These are phyloP conservation scores for Ophiostoma piceae DNA, from an alignment of 2,329 filamentous ascomycete species.

Conservation along the genomic window DNA sequence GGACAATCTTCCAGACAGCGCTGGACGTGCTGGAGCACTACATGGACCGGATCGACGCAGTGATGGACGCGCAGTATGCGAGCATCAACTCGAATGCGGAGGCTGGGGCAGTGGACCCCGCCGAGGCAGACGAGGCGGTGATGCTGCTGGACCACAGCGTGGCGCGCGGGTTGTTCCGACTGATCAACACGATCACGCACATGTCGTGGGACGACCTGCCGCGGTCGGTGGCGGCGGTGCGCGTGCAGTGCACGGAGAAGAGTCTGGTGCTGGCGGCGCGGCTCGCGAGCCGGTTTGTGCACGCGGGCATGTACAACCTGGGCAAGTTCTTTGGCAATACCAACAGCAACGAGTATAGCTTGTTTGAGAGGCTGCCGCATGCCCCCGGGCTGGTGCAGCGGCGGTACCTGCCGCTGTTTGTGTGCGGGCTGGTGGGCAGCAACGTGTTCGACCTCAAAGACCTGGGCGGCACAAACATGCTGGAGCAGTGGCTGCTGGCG, in stretches of 20 bases:
- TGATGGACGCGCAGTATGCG: slow-evolving; percentile 38
- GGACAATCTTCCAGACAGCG: slow-evolving; percentile 42
- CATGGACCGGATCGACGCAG: slow-evolving; percentile 41
- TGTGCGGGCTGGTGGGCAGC: slow-evolving; percentile 46
- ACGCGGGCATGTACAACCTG: slow-evolving; percentile 42
- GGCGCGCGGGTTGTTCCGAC: slow-evolving; percentile 43
- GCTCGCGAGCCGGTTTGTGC: slow-evolving; percentile 37
- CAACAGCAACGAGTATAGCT: slow-evolving; percentile 38
- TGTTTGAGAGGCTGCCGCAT: slow-evolving; percentile 44
- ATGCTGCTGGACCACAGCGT: slow-evolving; percentile 47
- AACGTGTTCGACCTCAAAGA: slow-evolving; percentile 45
- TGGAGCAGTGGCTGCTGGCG: slow-evolving; percentile 50
- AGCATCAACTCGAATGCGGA: slow-evolving; percentile 34
- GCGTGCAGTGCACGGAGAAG: slow-evolving; percentile 40
- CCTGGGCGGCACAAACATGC: slow-evolving; percentile 39
- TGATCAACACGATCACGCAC: slow-evolving; percentile 31
- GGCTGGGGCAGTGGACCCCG: slow-evolving; percentile 30
- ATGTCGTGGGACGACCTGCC: slow-evolving; percentile 20
- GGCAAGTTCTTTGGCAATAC: slow-evolving; percentile 44
- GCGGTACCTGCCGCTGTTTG: slow-evolving; percentile 47
- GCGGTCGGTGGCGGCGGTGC: background rate
- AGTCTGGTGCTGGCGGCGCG: slow-evolving; percentile 43
- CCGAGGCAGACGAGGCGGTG: slow-evolving; percentile 45
- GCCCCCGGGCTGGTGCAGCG: slow-evolving; percentile 40
- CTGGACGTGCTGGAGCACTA: slow-evolving; percentile 47